These are phyloP conservation scores for Phytophthora litchii DNA, from an alignment of 352 stramenopile genomes.

Conservation along the genomic window DNA sequence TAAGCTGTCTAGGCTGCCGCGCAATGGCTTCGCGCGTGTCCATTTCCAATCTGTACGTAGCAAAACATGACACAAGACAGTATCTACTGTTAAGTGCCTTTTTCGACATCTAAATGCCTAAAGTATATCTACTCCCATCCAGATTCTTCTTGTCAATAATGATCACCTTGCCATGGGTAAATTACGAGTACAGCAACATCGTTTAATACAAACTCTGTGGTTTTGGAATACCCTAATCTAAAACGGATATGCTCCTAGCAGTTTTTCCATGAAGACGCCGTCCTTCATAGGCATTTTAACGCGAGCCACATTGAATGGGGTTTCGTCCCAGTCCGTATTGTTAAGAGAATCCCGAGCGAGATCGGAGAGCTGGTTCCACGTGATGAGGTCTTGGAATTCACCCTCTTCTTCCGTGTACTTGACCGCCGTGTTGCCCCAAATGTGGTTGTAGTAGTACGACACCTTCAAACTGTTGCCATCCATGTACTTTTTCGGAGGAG, in stretches of 20 bases:
- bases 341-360: background rate
- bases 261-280: slow-evolving; percentile 2
- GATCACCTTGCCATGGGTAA: too few relatives aligned
- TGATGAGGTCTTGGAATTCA: background rate
- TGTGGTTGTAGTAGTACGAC: slow-evolving; percentile 36
- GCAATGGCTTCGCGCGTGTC: too few relatives aligned
- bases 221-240: slow-evolving; percentile 2
- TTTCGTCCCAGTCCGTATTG: slow-evolving; percentile 21
- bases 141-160: too few relatives aligned
- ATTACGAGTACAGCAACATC: too few relatives aligned
- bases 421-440: slow-evolving; percentile 17
- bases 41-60: too few relatives aligned
- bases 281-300: slow-evolving; percentile 36
- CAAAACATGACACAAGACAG: too few relatives aligned
- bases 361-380: background rate
- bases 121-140: too few relatives aligned
- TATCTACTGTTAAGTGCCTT: too few relatives aligned
- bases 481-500: slow-evolving; percentile 19
- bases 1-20: too few relatives aligned
- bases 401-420: slow-evolving; percentile 28
- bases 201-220: too few relatives aligned
- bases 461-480: slow-evolving; percentile 32
- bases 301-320: slow-evolving; percentile 17
- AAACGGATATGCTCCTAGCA: slow-evolving; percentile 17
- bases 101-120: too few relatives aligned